A percentile compares a stretch with the other conserved stretches of the same genome.
These are phyloP conservation scores for Ogataea hybrid DNA, from an alignment of 1,139 yeast genomes.

Conservation along the genomic window DNA sequence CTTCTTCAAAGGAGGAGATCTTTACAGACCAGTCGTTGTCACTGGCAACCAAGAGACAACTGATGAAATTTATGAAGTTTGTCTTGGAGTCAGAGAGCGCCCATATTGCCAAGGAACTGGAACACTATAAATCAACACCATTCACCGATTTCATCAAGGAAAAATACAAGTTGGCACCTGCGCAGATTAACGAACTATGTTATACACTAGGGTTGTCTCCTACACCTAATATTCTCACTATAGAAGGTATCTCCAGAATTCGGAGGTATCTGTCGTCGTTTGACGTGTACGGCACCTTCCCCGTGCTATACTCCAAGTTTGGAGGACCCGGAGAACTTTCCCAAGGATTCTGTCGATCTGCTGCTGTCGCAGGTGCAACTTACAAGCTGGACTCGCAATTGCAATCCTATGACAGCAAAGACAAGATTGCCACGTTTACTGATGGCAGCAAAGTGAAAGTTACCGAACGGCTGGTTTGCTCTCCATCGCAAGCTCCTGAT, in stretches of 20 bases:
- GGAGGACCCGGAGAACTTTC: conserved; percentile 97
- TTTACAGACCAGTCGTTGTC: conserved; percentile 85
- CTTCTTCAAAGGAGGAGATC: conserved; percentile 85
- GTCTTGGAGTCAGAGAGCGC: conserved; percentile 66
- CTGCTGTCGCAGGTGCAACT: conserved; percentile 97
- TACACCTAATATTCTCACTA: conserved; percentile 56
- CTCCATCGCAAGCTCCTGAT: conserved; percentile 69
- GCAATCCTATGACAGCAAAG: conserved; percentile 58
- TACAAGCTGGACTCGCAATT: conserved; percentile 76
- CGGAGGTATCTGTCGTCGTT: conserved; percentile 82
- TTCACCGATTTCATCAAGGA: conserved; percentile 55
- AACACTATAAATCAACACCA: conserved; percentile 53
- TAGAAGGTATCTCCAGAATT: conserved; percentile 75
- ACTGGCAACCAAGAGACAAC: conserved; percentile 71
- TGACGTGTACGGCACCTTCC: conserved; percentile 92
- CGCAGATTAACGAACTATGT: conserved; percentile 79
- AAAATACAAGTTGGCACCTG: conserved; percentile 62
- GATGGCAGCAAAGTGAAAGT: conserved; percentile 78
- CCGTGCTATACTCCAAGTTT: conserved; percentile 85
- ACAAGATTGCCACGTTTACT: conserved; percentile 66
- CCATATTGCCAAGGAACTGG: conserved; percentile 48
- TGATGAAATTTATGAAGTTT: conserved; percentile 93
- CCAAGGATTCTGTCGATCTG: conserved; percentile 96
- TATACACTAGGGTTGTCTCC: conserved; percentile 82
- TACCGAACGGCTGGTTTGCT: conserved; percentile 69